These are phyloP conservation scores for Oemleria cerasiformis DNA, from an alignment of 306 rosid genomes.

Conservation along the genomic window DNA sequence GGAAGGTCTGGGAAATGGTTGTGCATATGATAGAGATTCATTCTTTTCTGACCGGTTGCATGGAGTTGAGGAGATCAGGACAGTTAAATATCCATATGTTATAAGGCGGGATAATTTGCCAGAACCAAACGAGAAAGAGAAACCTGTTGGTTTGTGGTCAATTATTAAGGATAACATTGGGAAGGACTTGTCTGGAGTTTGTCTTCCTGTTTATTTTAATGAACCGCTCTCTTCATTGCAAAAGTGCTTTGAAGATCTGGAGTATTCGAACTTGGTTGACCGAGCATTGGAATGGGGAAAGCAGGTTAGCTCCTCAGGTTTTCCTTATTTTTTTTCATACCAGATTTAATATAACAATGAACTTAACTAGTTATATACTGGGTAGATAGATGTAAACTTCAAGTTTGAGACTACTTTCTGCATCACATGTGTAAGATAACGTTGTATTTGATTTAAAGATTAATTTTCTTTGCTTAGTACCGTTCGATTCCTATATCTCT, in stretches of 20 bases:
- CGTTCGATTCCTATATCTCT: no score
- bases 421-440: no score
- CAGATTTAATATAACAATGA: no score
- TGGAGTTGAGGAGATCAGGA: conserved; percentile 61
- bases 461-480: no score
- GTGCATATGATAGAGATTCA: conserved; percentile 58
- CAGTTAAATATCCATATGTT: conserved; percentile 66
- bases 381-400: no score
- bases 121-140: conserved; percentile 94
- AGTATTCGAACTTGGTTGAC: conserved; percentile 93
- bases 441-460: no score
- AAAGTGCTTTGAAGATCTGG: conserved; percentile 98
- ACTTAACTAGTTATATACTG: no score
- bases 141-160: conserved; percentile 91
- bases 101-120: conserved; percentile 89
- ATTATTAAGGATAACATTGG: conserved; percentile 98
- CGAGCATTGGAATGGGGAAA: conserved; percentile 93
- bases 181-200: conserved; percentile 98
- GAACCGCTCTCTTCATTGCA: conserved; percentile 97
- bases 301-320: conserved; percentile 71
- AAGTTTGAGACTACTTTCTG: no score
- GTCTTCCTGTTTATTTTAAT: conserved; percentile 98
- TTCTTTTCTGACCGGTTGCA: conserved; percentile 53
- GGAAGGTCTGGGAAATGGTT: conserved; percentile 65
- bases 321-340: conserved; percentile 28